Evolutionary conservation across 208 protist genomes (phyloP), one percentile per base, ranked within the genome.

Genomic region (Leishmania lainsoni): DNA sequence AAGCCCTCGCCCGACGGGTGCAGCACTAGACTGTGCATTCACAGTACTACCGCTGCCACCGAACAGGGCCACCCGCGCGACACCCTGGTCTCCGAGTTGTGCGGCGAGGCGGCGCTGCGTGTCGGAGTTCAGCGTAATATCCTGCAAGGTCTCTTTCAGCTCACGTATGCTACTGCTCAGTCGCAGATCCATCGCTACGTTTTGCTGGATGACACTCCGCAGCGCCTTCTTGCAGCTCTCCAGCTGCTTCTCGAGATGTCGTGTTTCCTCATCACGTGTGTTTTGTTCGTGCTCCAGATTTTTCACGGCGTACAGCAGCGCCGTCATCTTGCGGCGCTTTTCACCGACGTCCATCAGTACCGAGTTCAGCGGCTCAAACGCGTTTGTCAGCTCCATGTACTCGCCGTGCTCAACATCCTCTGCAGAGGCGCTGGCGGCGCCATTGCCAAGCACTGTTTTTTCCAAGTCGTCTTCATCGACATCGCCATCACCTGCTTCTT

Each of bases 61-160:
- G 52, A 90, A 78, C 0, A 95, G 72, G 4, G 88, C 86, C 20
- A 92, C 29, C 29, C 68, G 81, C 16, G 87, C 66, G 12, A 74
- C 87, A 1, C 52, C 49, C 26, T 88, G 81, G 6, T 81, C 80
- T 0, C 86, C 91, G 42, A 96, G 75, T 78, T 76, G 68, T 29
- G 70, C 66, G 51, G 79, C 63, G 42, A 96, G 66, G 14, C 85
- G 83, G 32, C 78, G 78, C 52, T 87, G 86, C 73, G 90, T 89
- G 16, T 81, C 56, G 3, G 91, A 17, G 74, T 95, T 97, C 35
- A 90, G 75, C n/a, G 86, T 78, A 49, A 97, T 86, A 8, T 97
- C 92, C 29, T 85, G 85, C 49, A 95, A 79, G n/a, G 87, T 91
- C 42, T 91, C 89, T 42, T 91, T 79, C 22, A 93, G 52, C 29